Evolutionary conservation across 2,329 filamentous ascomycete species (phyloP).

Genomic region (Fusarium proliferatum): DNA sequence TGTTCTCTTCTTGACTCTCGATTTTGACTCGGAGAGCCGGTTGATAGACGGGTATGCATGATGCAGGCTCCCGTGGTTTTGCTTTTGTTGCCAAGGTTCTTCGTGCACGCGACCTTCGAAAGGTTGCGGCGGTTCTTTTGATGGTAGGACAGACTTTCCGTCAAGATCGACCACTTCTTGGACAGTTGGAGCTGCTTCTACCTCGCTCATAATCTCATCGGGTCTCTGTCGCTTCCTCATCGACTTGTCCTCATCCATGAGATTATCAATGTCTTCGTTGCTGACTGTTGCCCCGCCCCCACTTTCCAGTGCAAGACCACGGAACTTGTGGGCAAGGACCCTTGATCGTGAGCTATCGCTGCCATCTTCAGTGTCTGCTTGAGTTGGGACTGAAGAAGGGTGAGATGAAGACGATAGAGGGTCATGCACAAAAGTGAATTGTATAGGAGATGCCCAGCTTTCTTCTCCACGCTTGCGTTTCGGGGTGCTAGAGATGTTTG

Average conservation of each 20-base stretch:
- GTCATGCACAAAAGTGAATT: constrained; percentile 65
- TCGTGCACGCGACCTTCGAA: background rate
- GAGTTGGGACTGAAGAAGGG: constrained; percentile 34
- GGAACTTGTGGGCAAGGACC: constrained; percentile 62
- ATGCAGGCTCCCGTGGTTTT: constrained; percentile 38
- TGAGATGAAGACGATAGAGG: constrained; percentile 36
- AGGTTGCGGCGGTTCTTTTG: constrained; percentile 1
- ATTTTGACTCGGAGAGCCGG: constrained; percentile 53
- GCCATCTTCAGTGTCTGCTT: constrained; percentile 56
- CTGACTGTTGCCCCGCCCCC: constrained; percentile 57
- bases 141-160: constrained; percentile 9
- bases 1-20: constrained; percentile 49
- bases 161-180: constrained; percentile 19
- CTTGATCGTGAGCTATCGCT: constrained; percentile 63
- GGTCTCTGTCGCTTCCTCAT: constrained; percentile 54
- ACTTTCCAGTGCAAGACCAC: constrained; percentile 59
- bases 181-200: constrained; percentile 27
- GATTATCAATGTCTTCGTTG: constrained; percentile 45
- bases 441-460: constrained; percentile 47
- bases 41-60: constrained; percentile 54
- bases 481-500: constrained; percentile 53
- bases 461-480: constrained; percentile 60
- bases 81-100: constrained; percentile 23
- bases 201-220: constrained; percentile 49
- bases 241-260: constrained; percentile 38